Evolutionary conservation across 1,284 basidiomycete genomes (phyloP).

Genomic region (Inonotus hispidus): DNA sequence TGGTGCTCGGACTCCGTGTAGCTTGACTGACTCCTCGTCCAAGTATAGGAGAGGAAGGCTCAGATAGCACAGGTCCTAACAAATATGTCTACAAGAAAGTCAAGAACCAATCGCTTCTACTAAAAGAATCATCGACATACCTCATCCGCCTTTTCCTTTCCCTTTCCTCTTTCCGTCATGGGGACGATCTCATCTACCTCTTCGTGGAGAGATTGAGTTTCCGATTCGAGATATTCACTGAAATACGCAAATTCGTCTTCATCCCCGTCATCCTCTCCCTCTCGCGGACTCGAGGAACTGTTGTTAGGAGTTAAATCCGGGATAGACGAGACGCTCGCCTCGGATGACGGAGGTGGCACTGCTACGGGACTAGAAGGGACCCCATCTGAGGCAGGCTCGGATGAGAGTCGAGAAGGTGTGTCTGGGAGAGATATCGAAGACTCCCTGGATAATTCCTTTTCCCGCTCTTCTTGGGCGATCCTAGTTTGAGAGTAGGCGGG

Average conservation of each 20-base stretch:
- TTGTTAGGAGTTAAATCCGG: conserved; percentile 59
- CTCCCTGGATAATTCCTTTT: conserved; percentile 20
- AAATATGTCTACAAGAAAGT: not conserved
- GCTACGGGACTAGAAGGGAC: conserved; percentile 3
- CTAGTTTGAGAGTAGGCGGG: conserved; percentile 40
- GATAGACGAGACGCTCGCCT: conserved; percentile 28
- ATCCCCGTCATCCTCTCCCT: conserved; percentile 2
- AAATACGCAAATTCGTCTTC: conserved; percentile 5
- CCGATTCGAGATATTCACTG: conserved; percentile 4
- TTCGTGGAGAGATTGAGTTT: conserved; percentile 2
- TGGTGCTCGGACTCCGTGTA: conserved; percentile 9
- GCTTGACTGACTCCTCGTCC: not conserved
- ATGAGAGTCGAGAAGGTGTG: conserved; percentile 21
- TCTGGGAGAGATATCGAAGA: conserved; percentile 22
- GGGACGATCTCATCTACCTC: not conserved
- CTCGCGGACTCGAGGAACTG: conserved; percentile 58
- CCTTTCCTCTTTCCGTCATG: not conserved
- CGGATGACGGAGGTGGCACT: conserved; percentile 25
- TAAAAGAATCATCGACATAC: not conserved
- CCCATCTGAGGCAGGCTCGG: conserved; percentile 19
- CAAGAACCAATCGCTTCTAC: not conserved
- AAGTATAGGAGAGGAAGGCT: conserved; percentile 13
- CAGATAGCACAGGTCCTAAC: not conserved
- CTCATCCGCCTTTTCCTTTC: conserved; percentile 4
- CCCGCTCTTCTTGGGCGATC: conserved; percentile 10